Evolutionary conservation across 2,329 filamentous ascomycete species (phyloP).

Genomic region (Penicillium concentricum): DNA sequence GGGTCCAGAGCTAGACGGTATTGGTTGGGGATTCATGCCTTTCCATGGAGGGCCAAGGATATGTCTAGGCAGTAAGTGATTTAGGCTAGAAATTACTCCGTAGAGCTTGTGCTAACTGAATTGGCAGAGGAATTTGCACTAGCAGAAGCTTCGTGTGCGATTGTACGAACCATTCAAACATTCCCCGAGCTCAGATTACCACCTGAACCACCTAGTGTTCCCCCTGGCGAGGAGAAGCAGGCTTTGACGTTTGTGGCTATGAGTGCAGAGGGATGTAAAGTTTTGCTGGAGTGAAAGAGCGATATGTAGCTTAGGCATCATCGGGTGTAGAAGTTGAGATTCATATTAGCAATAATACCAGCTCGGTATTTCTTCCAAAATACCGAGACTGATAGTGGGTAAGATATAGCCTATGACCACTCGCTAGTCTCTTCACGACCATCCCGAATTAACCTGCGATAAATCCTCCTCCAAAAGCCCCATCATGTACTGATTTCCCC

Average conservation of each 20-base stretch:
- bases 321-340: background rate
- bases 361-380: background rate
- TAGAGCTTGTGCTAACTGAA: background rate
- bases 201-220: constrained; percentile 5
- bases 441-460: constrained; percentile 28
- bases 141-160: constrained; percentile 3
- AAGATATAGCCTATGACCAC: background rate
- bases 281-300: constrained; percentile 15
- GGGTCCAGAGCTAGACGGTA: background rate
- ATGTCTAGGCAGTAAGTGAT: constrained; percentile 2
- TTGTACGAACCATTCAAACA: constrained; percentile 14
- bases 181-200: constrained; percentile 6
- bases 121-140: constrained; percentile 1
- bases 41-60: constrained; percentile 2
- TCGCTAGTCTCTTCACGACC: background rate
- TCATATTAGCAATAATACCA: background rate
- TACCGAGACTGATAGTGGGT: background rate
- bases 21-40: constrained; percentile 6
- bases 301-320: background rate
- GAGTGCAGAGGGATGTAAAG: constrained; percentile 25
- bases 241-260: constrained; percentile 22
- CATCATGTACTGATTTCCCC: constrained; percentile 64
- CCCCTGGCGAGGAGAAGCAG: constrained; percentile 23
- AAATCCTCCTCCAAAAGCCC: constrained; percentile 63
- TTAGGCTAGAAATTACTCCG: background rate